A percentile compares a stretch with the other conserved stretches of the same genome.
These are phyloP conservation scores for Ustilago shanxiensis DNA, from an alignment of 1,284 basidiomycete genomes.

Conservation along the genomic window DNA sequence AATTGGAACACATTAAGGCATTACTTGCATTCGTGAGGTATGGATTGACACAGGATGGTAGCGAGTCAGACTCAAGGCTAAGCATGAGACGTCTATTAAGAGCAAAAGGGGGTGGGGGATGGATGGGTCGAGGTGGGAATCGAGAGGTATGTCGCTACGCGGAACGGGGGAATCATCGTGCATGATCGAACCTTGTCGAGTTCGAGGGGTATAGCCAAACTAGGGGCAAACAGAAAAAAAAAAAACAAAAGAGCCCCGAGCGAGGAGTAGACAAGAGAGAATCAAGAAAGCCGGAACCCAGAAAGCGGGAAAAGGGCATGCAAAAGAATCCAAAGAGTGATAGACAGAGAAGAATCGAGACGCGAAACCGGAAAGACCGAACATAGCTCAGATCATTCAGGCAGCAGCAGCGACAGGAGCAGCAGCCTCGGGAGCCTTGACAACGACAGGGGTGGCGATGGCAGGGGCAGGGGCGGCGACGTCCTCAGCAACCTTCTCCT, in stretches of 20 bases:
- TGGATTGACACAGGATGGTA: constrained; percentile 5
- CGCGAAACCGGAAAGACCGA: background rate
- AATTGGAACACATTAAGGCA: background rate
- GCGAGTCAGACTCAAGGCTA: constrained; percentile 1
- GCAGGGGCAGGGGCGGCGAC: constrained; percentile 28
- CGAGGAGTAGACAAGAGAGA: constrained; percentile 38
- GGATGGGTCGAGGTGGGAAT: background rate
- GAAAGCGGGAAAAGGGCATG: constrained; percentile 35
- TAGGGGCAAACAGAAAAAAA: background rate
- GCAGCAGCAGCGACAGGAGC: constrained; percentile 51
- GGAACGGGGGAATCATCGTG: constrained; percentile 49
- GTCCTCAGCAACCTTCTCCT: constrained; percentile 50
- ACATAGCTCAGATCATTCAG: constrained; percentile 6
- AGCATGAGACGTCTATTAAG: constrained; percentile 26
- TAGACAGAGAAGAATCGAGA: background rate
- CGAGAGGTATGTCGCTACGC: constrained; percentile 39
- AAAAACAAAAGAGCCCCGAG: constrained; percentile 7
- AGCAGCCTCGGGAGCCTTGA: constrained; percentile 46
- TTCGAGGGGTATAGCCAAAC: constrained; percentile 52
- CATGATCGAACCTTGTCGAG: constrained; percentile 52
- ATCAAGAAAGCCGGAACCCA: constrained; percentile 33
- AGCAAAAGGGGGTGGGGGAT: no score
- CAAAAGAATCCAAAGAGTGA: constrained; percentile 40
- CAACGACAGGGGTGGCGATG: constrained; percentile 26
- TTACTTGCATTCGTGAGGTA: constrained; percentile 8